Evolutionary conservation across 2,329 filamentous ascomycete genomes (phyloP).

Genomic region (Shiraia sp.): DNA sequence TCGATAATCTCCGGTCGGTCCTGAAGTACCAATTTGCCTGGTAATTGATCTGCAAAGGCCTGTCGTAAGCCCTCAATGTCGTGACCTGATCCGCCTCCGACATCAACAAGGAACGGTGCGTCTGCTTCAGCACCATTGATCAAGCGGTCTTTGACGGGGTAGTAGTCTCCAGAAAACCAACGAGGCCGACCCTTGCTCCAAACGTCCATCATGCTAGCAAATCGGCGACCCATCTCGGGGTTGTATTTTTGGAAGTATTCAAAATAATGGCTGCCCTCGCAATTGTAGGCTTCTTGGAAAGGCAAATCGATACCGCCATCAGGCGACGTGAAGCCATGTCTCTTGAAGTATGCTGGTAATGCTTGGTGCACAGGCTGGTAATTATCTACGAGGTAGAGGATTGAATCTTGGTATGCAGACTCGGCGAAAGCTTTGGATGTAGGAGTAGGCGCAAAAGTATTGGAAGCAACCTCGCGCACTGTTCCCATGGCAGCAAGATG

Average conservation of each 20-base stretch:
- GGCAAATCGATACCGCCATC: slow-evolving; percentile 18
- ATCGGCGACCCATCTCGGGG: slow-evolving; percentile 28
- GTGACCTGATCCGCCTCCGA: slow-evolving; percentile 29
- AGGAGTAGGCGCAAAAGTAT: slow-evolving; percentile 21
- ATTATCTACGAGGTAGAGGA: slow-evolving; percentile 24
- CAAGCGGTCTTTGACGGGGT: slow-evolving; percentile 28
- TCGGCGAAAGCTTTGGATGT: slow-evolving; percentile 20
- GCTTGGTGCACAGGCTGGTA: slow-evolving; percentile 23
- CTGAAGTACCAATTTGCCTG: slow-evolving; percentile 26
- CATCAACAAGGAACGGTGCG: slow-evolving; percentile 23
- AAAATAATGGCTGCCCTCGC: slow-evolving; percentile 24
- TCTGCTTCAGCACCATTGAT: slow-evolving; percentile 18
- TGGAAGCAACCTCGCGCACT: slow-evolving; percentile 18
- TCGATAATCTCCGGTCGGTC: slow-evolving; percentile 26
- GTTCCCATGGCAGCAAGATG: slow-evolving; percentile 33
- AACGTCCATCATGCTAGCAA: slow-evolving; percentile 33
- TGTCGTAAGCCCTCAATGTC: slow-evolving; percentile 24
- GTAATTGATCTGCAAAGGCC: slow-evolving; percentile 17
- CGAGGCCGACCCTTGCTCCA: slow-evolving; percentile 30
- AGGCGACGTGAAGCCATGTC: slow-evolving; percentile 18
- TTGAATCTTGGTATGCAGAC: slow-evolving; percentile 24
- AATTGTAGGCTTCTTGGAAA: slow-evolving; percentile 26
- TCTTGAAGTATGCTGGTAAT: slow-evolving; percentile 20
- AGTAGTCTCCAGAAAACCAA: slow-evolving; percentile 26
- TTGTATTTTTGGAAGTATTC: slow-evolving; percentile 25